Evolutionary conservation across 2,329 filamentous ascomycete genomes (phyloP).

Genomic region (Dothistroma septosporum): DNA sequence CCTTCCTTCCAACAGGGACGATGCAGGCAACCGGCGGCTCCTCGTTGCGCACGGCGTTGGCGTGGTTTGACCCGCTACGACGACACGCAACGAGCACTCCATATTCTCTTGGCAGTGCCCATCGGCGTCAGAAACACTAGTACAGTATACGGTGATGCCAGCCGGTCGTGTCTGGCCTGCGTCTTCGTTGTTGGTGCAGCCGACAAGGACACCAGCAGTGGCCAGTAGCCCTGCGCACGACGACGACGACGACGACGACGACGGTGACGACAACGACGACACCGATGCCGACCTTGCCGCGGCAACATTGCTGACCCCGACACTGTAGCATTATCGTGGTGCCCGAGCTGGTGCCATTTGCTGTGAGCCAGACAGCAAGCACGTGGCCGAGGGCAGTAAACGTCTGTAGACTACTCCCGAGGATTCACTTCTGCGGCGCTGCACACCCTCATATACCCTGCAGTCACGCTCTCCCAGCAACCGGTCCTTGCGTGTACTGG

Average conservation of each 20-base stretch:
- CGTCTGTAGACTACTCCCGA: neutral
- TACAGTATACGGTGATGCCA: neutral
- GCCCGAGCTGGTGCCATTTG: neutral
- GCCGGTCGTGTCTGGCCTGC: neutral
- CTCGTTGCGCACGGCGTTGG: neutral
- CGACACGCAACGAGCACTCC: neutral
- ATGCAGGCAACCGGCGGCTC: neutral
- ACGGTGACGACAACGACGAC: neutral
- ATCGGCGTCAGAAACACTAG: neutral
- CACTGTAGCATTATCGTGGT: neutral
- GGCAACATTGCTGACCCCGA: neutral
- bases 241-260: neutral
- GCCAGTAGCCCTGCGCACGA: neutral
- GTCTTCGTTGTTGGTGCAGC: neutral
- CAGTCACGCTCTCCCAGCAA: neutral
- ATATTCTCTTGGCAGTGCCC: neutral
- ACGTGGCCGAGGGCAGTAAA: neutral
- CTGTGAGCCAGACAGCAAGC: neutral
- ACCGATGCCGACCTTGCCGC: neutral
- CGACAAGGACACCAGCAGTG: neutral
- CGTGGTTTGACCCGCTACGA: neutral
- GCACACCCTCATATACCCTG: neutral
- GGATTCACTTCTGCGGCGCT: neutral
- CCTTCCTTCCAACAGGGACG: neutral
- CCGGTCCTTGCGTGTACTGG: neutral